These are phyloP conservation scores for Botrytis squamosa DNA, from an alignment of 2,329 filamentous ascomycete species.

Conservation along the genomic window DNA sequence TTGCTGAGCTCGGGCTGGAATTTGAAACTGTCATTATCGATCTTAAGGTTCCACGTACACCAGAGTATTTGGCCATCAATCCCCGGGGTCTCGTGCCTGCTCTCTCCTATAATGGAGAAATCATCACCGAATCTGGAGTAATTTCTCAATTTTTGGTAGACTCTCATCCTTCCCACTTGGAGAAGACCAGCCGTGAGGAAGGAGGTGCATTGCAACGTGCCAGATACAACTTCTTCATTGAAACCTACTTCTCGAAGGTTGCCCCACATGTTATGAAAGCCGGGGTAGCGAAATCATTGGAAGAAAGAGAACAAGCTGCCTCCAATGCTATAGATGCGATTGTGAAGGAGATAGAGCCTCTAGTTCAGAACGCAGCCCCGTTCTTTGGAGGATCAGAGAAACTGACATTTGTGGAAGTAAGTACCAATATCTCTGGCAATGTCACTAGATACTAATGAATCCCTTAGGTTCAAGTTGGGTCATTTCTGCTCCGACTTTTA, in stretches of 20 bases:
- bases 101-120: constrained; percentile 63
- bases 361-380: constrained; percentile 56
- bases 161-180: constrained; percentile 63
- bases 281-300: constrained; percentile 24
- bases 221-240: constrained; percentile 68
- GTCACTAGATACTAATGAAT: constrained; percentile 23
- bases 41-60: constrained; percentile 63
- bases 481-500: constrained; percentile 64
- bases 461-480: constrained; percentile 58
- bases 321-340: constrained; percentile 55
- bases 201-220: constrained; percentile 62
- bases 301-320: constrained; percentile 50
- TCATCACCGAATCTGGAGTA: constrained; percentile 71
- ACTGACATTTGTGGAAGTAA: constrained; percentile 73
- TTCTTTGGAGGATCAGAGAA: constrained; percentile 64
- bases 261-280: constrained; percentile 48
- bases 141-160: constrained; percentile 72
- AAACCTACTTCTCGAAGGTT: constrained; percentile 66
- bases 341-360: constrained; percentile 70
- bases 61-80: constrained; percentile 75
- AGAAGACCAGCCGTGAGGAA: constrained; percentile 53
- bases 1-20: constrained; percentile 63
- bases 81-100: constrained; percentile 75
- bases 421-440: constrained; percentile 22
- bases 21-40: constrained; percentile 75